Evolutionary conservation across 177 flowering plant genomes (phyloP).

Genomic region (Telopea speciosissima): DNA sequence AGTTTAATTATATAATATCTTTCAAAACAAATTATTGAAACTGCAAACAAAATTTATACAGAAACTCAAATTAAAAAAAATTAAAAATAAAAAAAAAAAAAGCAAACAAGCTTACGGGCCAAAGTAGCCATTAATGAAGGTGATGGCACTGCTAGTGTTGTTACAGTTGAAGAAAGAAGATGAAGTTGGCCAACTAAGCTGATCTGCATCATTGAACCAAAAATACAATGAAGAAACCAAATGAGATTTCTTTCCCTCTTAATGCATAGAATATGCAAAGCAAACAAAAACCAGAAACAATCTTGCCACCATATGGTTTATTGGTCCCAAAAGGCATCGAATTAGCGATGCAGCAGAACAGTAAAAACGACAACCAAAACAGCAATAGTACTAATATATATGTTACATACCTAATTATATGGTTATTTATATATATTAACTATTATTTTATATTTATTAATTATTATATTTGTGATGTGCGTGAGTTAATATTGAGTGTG

Average conservation of each 20-base stretch:
- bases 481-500: no score
- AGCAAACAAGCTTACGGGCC: constrained; percentile 73
- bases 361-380: neutral
- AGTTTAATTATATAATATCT: constrained; percentile 16
- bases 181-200: constrained; percentile 88
- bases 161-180: constrained; percentile 89
- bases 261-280: neutral
- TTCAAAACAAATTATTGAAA: neutral
- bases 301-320: neutral
- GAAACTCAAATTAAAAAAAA: neutral
- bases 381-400: no score
- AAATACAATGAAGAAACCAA: neutral
- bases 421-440: no score
- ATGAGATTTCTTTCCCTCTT: neutral
- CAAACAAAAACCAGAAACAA: neutral
- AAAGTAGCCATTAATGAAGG: constrained; percentile 92
- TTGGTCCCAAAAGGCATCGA: neutral
- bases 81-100: constrained; percentile 6
- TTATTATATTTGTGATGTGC: no score
- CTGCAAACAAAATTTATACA: neutral
- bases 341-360: neutral
- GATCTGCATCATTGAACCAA: constrained; percentile 46
- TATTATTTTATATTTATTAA: no score
- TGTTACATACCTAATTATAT: no score
- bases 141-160: constrained; percentile 88